Evolutionary conservation across 306 rosid genomes (phyloP).

Genomic region (Cicer judaicum): DNA sequence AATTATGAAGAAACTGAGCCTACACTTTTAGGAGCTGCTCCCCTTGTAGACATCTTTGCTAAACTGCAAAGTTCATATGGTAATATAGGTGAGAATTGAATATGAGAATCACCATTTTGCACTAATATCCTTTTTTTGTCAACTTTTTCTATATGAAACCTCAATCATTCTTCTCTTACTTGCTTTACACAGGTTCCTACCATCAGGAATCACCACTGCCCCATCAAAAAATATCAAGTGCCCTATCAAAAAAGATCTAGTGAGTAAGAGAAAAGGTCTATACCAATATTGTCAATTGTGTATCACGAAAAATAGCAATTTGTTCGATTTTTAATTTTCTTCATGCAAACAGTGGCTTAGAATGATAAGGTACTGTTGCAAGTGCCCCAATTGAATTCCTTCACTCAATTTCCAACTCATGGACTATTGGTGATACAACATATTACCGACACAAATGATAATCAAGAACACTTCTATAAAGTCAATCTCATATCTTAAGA

Average conservation of each 20-base stretch:
- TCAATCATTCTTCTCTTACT: slow-evolving; percentile 13
- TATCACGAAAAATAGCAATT: too few relatives aligned
- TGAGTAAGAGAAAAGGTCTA: slow-evolving; percentile 37
- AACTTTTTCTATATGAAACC: slow-evolving; percentile 6
- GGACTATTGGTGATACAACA: slow-evolving; percentile 54
- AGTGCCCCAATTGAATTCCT: slow-evolving; percentile 60
- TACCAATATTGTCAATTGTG: background rate
- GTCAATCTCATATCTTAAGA: slow-evolving; percentile 61
- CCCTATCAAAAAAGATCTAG: slow-evolving; percentile 45
- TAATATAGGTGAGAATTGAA: slow-evolving; percentile 47
- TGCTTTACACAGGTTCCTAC: slow-evolving; percentile 49
- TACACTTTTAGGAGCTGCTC: slow-evolving; percentile 71
- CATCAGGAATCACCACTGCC: slow-evolving; percentile 42
- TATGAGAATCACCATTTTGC: background rate
- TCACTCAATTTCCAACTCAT: slow-evolving; percentile 73
- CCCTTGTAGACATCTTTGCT: slow-evolving; percentile 79
- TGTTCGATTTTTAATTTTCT: background rate
- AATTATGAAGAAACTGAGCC: slow-evolving; percentile 90
- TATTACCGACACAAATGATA: slow-evolving; percentile 73
- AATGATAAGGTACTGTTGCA: slow-evolving; percentile 39
- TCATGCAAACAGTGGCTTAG: slow-evolving; percentile 7
- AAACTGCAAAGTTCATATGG: slow-evolving; percentile 71
- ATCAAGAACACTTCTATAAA: slow-evolving; percentile 72
- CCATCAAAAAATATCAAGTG: slow-evolving; percentile 44
- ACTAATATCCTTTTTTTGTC: background rate